These are phyloP conservation scores for Fraxinus excelsior DNA, from an alignment of 257 asterid genomes.

Conservation along the genomic window DNA sequence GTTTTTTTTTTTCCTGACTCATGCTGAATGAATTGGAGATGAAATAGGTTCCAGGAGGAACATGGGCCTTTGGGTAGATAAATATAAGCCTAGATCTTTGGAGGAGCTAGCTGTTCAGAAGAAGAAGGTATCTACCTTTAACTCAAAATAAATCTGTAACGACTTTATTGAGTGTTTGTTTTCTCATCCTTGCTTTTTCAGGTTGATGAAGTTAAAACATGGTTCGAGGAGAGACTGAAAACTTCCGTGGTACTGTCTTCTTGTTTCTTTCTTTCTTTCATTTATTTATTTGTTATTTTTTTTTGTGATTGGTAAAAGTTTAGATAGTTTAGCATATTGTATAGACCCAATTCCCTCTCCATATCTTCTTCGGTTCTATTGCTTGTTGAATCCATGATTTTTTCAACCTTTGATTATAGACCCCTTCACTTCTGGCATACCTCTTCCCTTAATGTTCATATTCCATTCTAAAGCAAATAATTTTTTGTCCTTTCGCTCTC, in stretches of 20 bases:
- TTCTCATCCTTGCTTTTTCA: slow-evolving; percentile 40
- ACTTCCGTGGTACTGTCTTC: slow-evolving; percentile 45
- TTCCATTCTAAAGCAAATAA: not conserved
- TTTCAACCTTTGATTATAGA: not conserved
- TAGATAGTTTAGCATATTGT: slow-evolving; percentile 2
- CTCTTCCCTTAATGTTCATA: not conserved
- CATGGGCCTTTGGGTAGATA: slow-evolving; percentile 74
- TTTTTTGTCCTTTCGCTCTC: not conserved
- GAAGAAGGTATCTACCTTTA: slow-evolving; percentile 63
- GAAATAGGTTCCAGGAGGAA: slow-evolving; percentile 46
- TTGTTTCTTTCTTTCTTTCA: not conserved
- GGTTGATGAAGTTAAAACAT: slow-evolving; percentile 86
- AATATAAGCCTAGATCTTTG: slow-evolving; percentile 65
- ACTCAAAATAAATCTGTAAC: slow-evolving; percentile 6
- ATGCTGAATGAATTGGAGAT: slow-evolving; percentile 18
- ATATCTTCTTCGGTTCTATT: slow-evolving; percentile 12
- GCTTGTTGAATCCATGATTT: slow-evolving; percentile 3
- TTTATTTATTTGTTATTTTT: not conserved
- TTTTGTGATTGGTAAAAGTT: not conserved
- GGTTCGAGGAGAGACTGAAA: slow-evolving; percentile 75
- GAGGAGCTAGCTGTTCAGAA: slow-evolving; percentile 91
- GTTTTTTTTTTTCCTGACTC: slow-evolving; percentile 23
- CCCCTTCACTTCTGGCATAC: not conserved
- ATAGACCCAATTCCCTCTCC: not conserved
- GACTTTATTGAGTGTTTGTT: slow-evolving; percentile 21